A percentile compares a stretch with the other conserved stretches of the same genome.
phyloP scores from a whole-genome alignment of 169 alveolate genomes.

The Plasmodium blacklocki region DNA sequence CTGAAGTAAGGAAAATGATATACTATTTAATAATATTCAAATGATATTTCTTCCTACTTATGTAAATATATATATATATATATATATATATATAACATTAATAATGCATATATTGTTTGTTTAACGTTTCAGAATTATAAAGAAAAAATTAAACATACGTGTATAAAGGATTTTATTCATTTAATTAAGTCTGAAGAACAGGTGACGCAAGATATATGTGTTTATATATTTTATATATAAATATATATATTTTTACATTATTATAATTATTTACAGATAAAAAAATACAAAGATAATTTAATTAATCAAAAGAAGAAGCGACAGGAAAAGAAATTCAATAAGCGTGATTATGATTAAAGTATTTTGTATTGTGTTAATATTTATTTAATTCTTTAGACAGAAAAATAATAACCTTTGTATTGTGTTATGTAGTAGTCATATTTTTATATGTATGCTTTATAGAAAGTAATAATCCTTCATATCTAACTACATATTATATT shows the following conservation, averaged over 20 bases:
- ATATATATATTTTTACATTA: neutral
- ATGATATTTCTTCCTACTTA: neutral
- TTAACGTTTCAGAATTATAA: slow-evolving; percentile 34
- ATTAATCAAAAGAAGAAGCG: slow-evolving; percentile 41
- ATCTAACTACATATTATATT: too few species aligned
- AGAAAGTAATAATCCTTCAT: too few species aligned
- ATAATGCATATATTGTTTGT: neutral
- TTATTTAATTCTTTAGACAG: too few species aligned
- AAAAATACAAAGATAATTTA: slow-evolving; percentile 41
- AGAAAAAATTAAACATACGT: slow-evolving; percentile 29
- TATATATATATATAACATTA: neutral
- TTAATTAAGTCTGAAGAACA: slow-evolving; percentile 49
- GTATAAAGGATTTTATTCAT: slow-evolving; percentile 38
- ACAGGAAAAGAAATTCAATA: slow-evolving; percentile 54
- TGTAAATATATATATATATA: too few species aligned
- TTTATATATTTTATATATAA: neutral
- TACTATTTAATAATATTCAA: neutral
- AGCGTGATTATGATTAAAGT: slow-evolving; percentile 32
- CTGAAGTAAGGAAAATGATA: slow-evolving; percentile 17
- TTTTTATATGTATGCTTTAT: too few species aligned
- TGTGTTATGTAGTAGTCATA: too few species aligned
- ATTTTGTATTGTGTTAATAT: too few species aligned
- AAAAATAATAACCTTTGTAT: too few species aligned
- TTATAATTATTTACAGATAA: slow-evolving; percentile 17
- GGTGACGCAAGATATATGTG: slow-evolving; percentile 9